A percentile compares a stretch with the other conserved stretches of the same genome.
phyloP scores from a whole-genome alignment of 2,329 filamentous ascomycete species.

The Macrophomina pseudophaseolina region DNA sequence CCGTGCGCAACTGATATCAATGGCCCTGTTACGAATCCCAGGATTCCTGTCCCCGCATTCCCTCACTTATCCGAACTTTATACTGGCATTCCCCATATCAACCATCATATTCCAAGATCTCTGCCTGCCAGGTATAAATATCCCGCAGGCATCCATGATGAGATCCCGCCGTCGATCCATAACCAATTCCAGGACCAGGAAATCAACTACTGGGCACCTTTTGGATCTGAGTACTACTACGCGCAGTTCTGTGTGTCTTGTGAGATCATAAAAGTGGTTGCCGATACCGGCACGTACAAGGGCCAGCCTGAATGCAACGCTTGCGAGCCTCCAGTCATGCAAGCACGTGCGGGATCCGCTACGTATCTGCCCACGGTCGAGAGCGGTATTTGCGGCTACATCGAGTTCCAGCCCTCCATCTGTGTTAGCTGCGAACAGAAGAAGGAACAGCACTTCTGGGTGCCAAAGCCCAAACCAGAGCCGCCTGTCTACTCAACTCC shows the following conservation, averaged over 20 bases:
- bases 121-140: neutral
- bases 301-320: neutral
- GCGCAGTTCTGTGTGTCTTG: conserved; percentile 1
- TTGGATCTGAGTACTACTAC: conserved; percentile 11
- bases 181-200: neutral
- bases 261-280: neutral
- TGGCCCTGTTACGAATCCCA: neutral
- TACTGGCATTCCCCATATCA: neutral
- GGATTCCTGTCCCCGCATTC: too few relatives aligned
- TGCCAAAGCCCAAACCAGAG: neutral
- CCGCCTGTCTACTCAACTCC: neutral
- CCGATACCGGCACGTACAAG: neutral
- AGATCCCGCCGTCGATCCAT: neutral
- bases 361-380: neutral
- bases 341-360: neutral
- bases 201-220: conserved; percentile 9
- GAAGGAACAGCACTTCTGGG: conserved; percentile 9
- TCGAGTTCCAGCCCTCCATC: neutral
- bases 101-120: neutral
- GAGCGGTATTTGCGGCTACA: neutral
- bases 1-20: neutral
- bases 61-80: too few relatives aligned
- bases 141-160: neutral
- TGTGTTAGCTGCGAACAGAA: conserved; percentile 8
- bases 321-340: conserved; percentile 6